These are phyloP conservation scores for Tritrichomonas foetus DNA, from an alignment of 208 protist genomes.

Conservation along the genomic window DNA sequence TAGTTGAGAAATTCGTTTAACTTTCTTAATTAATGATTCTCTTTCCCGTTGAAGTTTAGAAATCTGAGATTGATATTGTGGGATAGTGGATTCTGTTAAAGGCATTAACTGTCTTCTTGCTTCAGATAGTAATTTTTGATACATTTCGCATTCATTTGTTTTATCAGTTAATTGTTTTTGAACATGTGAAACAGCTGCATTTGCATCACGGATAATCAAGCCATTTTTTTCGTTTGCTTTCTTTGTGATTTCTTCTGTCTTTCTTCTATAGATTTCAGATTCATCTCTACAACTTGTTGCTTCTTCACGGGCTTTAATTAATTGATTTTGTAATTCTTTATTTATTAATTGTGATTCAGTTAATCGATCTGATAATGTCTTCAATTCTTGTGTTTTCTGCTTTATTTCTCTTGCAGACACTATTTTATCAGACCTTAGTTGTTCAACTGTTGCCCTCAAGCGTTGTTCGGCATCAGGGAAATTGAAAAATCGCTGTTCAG, in stretches of 20 bases:
- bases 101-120: neutral
- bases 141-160: neutral
- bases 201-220: neutral
- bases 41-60: neutral
- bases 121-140: neutral
- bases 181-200: neutral
- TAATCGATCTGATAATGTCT: neutral
- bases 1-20: neutral
- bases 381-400: too few species aligned
- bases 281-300: neutral
- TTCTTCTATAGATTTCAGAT: neutral
- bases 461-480: neutral
- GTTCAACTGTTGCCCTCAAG: neutral
- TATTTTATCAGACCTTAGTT: neutral
- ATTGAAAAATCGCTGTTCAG: neutral
- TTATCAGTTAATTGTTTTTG: neutral
- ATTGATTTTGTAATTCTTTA: neutral
- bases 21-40: neutral
- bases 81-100: neutral
- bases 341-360: neutral
- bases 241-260: neutral
- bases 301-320: neutral
- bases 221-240: neutral
- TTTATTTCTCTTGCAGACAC: neutral
- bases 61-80: neutral